Evolutionary conservation across 176 grass and related monocot genomes (phyloP).

Genomic region (Carex parvula): DNA sequence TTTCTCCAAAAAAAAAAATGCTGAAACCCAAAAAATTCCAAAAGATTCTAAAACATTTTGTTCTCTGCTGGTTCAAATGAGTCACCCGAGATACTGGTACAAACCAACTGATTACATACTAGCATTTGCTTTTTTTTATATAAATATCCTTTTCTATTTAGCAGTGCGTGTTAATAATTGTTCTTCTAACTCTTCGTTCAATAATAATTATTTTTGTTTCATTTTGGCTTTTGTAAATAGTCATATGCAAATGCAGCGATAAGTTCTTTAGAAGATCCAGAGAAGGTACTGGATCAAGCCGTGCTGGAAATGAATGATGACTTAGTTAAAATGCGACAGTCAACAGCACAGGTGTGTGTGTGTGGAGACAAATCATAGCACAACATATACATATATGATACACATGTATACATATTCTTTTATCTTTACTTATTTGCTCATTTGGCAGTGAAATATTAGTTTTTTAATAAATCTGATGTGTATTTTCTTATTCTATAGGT

Average conservation of each 20-base stretch:
- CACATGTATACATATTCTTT: not conserved
- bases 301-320: constrained; percentile 98
- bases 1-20: not conserved
- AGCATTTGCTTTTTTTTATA: not conserved
- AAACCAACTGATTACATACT: not conserved
- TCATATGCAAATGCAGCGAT: constrained; percentile 90
- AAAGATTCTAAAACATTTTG: not conserved
- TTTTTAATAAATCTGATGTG: constrained; percentile 11
- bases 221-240: constrained; percentile 35
- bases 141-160: not conserved
- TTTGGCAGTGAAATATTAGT: not conserved
- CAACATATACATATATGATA: not conserved
- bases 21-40: not conserved
- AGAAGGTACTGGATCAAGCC: constrained; percentile 96
- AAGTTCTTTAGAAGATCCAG: constrained; percentile 92
- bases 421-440: not conserved
- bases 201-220: constrained; percentile 17
- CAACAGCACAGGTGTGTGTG: constrained; percentile 80
- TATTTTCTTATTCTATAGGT: constrained; percentile 49
- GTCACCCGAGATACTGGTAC: not conserved
- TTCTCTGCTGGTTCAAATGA: not conserved
- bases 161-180: not conserved
- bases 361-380: not conserved
- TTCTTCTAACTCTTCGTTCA: not conserved
- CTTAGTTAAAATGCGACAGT: constrained; percentile 91